Evolutionary conservation across 768 basidiomycete species (phyloP).

Genomic region (Trametes villosa): DNA sequence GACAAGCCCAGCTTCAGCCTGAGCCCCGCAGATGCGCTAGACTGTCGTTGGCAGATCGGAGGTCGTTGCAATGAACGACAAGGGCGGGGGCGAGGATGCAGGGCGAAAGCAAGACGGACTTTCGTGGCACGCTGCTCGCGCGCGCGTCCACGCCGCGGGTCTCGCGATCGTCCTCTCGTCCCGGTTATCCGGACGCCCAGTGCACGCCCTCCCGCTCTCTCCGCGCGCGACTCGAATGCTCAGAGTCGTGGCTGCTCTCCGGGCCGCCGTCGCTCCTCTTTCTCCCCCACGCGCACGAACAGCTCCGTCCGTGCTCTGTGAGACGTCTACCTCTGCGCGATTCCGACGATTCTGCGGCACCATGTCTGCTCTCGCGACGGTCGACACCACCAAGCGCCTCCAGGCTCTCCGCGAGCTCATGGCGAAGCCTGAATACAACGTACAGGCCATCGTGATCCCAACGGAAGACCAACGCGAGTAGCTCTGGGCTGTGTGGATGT

Average conservation of each 20-base stretch:
- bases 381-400: conserved; percentile 69
- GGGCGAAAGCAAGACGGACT: not conserved
- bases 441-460: conserved; percentile 82
- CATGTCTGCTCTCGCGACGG: conserved; percentile 48
- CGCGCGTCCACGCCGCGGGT: not conserved
- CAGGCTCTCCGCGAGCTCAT: conserved; percentile 70
- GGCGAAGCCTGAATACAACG: conserved; percentile 52
- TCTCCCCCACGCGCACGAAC: not conserved
- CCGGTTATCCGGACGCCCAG: conserved; percentile 14
- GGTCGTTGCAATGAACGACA: not conserved
- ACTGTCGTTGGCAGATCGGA: too few species aligned
- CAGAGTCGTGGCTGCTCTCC: not conserved
- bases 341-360: conserved; percentile 17
- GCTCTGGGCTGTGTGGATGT: not conserved
- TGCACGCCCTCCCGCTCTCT: not conserved
- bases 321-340: not conserved
- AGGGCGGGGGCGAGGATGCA: conserved; percentile 2
- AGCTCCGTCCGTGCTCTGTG: not conserved
- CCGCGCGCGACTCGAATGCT: conserved; percentile 7
- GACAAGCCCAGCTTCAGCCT: not conserved
- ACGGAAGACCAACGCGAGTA: conserved; percentile 91
- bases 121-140: conserved; percentile 9
- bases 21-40: not conserved
- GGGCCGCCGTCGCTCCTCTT: conserved; percentile 1
- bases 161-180: not conserved